phyloP scores from a whole-genome alignment of 129 eudicot genomes.

The Smallanthus sonchifolius region DNA sequence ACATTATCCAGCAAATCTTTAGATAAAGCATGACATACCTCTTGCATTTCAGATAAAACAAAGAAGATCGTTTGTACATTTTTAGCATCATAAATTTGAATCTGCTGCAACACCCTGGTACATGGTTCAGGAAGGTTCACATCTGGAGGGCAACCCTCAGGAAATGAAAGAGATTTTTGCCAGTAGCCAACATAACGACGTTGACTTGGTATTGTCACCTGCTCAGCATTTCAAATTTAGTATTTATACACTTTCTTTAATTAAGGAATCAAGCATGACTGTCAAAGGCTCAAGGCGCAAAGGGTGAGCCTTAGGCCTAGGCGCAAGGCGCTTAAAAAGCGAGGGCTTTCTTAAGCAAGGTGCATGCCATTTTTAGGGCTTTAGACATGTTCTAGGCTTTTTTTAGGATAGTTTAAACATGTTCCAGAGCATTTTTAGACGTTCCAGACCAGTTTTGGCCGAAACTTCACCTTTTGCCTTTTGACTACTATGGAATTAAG shows the following conservation, averaged over 20 bases:
- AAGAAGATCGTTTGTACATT: constrained; percentile 50
- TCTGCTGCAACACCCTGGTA: constrained; percentile 47
- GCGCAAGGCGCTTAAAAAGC: too few species aligned
- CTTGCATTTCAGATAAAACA: constrained; percentile 52
- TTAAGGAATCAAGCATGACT: neutral
- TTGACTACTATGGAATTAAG: neutral
- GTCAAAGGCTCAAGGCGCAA: too few species aligned
- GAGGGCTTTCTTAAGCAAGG: too few species aligned
- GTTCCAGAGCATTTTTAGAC: too few species aligned
- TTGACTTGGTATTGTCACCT: constrained; percentile 89
- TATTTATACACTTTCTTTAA: constrained; percentile 1
- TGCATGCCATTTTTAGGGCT: too few species aligned
- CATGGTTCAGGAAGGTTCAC: constrained; percentile 51
- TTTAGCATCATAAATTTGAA: constrained; percentile 50
- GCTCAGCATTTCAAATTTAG: constrained; percentile 8
- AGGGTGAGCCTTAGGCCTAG: too few species aligned
- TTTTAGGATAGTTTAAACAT: too few species aligned
- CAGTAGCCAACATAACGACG: constrained; percentile 74
- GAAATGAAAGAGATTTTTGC: constrained; percentile 47
- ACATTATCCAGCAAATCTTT: neutral
- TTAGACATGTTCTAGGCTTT: too few species aligned
- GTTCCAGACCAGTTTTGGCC: too few species aligned
- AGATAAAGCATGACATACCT: constrained; percentile 32
- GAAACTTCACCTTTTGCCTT: too few species aligned
- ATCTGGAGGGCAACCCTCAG: constrained; percentile 28